Evolutionary conservation across 495 filamentous ascomycete genomes (phyloP).

Genomic region (Acidomyces sp.): DNA sequence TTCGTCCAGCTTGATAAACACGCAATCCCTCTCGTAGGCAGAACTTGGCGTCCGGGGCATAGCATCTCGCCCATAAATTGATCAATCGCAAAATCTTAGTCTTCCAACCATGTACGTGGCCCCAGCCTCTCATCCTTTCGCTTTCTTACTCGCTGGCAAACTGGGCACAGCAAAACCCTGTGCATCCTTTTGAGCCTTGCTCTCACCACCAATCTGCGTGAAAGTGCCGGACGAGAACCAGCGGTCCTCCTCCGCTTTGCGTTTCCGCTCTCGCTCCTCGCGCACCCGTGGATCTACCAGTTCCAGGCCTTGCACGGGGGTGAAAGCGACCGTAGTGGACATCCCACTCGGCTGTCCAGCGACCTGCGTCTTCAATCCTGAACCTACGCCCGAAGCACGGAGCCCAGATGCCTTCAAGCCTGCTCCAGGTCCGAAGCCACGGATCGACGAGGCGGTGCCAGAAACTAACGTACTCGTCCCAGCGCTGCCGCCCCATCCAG

Average conservation of each 20-base stretch:
- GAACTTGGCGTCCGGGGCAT: too few species aligned
- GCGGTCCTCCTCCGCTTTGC: conserved; percentile 83
- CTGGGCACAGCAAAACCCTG: conserved; percentile 33
- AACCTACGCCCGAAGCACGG: conserved; percentile 61
- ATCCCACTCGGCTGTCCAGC: conserved; percentile 49
- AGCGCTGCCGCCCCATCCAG: conserved; percentile 79
- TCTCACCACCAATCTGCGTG: conserved; percentile 61
- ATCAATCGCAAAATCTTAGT: too few species aligned
- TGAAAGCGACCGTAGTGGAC: conserved; percentile 80
- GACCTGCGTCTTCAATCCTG: conserved; percentile 20
- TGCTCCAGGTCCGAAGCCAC: conserved; percentile 53
- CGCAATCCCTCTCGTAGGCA: too few species aligned
- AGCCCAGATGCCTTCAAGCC: conserved; percentile 56
- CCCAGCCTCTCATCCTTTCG: too few species aligned
- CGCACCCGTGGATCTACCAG: conserved; percentile 88
- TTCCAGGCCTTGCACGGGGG: conserved; percentile 86
- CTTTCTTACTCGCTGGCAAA: conserved; percentile 27
- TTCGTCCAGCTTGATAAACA: too few species aligned
- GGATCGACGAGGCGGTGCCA: conserved; percentile 52
- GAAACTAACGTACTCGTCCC: conserved; percentile 51
- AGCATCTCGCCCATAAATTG: too few species aligned
- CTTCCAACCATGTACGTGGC: too few species aligned
- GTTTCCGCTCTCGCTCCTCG: conserved; percentile 60
- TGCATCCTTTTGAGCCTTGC: conserved; percentile 26
- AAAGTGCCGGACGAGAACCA: conserved; percentile 97